Percentiles rank a stretch among this genome's conserved stretches.
Evolutionary conservation across 2,329 filamentous ascomycete genomes (phyloP).

Genomic region (Aspergillus ruber): DNA sequence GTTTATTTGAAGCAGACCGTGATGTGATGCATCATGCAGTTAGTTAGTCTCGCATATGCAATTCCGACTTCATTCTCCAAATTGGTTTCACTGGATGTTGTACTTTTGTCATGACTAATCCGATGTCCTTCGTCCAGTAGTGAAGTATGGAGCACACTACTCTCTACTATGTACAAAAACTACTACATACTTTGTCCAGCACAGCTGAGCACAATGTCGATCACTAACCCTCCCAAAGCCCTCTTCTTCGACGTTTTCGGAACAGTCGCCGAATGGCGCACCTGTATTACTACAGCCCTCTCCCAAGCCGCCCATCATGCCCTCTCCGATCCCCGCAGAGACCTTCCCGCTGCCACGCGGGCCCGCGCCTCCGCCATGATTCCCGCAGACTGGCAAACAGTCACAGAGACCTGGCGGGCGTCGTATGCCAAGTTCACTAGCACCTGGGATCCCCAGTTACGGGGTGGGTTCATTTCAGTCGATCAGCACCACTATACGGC

Average conservation of each 20-base stretch:
- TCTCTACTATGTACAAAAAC: no score
- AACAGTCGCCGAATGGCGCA: slow-evolving; percentile 74
- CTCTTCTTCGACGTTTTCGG: slow-evolving; percentile 33
- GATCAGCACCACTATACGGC: slow-evolving; percentile 65
- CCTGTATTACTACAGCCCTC: slow-evolving; percentile 57
- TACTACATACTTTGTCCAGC: not conserved
- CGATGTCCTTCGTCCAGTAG: no score
- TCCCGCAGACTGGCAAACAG: slow-evolving; percentile 53
- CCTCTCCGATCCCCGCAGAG: slow-evolving; percentile 42
- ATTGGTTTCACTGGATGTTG: no score
- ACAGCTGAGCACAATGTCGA: slow-evolving; percentile 14
- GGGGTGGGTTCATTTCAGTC: slow-evolving; percentile 56
- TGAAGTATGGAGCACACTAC: no score
- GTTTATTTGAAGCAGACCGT: no score
- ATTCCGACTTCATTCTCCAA: no score
- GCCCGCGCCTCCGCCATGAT: slow-evolving; percentile 47
- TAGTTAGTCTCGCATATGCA: no score
- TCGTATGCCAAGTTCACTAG: slow-evolving; percentile 58
- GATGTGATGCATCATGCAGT: no score
- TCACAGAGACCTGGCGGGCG: slow-evolving; percentile 66
- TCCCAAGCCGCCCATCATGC: slow-evolving; percentile 42
- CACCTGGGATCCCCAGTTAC: slow-evolving; percentile 26
- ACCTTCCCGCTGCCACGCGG: slow-evolving; percentile 44
- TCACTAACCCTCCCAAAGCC: slow-evolving; percentile 13
- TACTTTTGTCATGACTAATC: no score